Conservation (phyloP, 257 asterid genomes). For the Penstemon eatonii region DNA sequence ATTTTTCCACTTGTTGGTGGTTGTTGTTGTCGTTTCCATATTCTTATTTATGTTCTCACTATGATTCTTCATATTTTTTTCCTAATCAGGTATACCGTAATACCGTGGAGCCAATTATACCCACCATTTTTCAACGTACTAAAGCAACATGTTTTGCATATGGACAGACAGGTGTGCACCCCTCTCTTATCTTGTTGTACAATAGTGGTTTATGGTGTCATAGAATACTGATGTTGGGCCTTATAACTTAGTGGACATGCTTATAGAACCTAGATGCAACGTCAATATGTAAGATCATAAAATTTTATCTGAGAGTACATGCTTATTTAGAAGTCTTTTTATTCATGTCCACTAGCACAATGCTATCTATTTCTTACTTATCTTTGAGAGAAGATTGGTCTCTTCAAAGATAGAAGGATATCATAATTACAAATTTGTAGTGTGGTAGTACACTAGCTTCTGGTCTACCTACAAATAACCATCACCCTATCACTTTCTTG, state of each 20-base stretch:
- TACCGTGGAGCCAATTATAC: slow-evolving; percentile 96
- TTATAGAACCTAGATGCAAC: background rate
- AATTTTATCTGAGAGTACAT: background rate
- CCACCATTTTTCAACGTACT: slow-evolving; percentile 89
- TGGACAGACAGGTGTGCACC: slow-evolving; percentile 87
- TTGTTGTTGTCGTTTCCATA: background rate
- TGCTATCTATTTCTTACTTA: background rate
- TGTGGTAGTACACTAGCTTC: background rate
- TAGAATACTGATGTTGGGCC: background rate
- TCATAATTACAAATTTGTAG: slow-evolving; percentile 1
- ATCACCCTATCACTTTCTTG: background rate
- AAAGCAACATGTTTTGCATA: slow-evolving; percentile 98
- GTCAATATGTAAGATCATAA: background rate
- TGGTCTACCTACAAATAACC: slow-evolving; percentile 3
- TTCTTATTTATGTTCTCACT: slow-evolving; percentile 22
- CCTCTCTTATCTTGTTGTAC: slow-evolving; percentile 23
- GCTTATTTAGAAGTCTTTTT: background rate
- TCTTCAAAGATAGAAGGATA: slow-evolving; percentile 12
- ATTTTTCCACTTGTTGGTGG: background rate
- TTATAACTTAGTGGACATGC: slow-evolving; percentile 7
- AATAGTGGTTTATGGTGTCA: slow-evolving; percentile 5
- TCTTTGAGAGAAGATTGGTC: background rate
- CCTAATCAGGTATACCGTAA: slow-evolving; percentile 73
- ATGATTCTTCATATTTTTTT: slow-evolving; percentile 28
- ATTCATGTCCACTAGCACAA: slow-evolving; percentile 1